These are phyloP conservation scores for Tuber aestivum DNA, from an alignment of 495 filamentous ascomycete genomes.

Conservation along the genomic window DNA sequence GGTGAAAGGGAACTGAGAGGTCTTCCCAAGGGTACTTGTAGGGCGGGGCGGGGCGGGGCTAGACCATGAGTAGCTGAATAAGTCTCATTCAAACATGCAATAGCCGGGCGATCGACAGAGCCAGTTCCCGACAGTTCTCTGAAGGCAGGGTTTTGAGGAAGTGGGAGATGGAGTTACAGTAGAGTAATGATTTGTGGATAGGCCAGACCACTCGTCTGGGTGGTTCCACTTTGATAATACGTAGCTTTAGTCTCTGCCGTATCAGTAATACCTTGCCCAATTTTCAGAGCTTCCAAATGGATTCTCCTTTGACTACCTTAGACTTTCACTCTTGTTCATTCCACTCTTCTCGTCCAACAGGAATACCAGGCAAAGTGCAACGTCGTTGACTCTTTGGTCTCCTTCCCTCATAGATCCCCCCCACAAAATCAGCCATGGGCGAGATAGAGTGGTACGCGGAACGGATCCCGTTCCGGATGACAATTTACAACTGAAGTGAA, in stretches of 20 bases:
- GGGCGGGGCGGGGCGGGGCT: neutral
- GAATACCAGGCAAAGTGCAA: neutral
- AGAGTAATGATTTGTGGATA: neutral
- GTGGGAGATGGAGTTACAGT: neutral
- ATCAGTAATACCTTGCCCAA: neutral
- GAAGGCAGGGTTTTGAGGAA: neutral
- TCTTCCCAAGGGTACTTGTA: neutral
- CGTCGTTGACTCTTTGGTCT: neutral
- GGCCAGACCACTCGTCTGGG: neutral
- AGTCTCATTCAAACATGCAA: neutral
- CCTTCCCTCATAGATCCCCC: neutral
- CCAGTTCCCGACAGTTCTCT: neutral
- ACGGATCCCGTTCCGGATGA: too few relatives aligned
- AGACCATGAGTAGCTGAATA: neutral
- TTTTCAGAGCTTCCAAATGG: neutral
- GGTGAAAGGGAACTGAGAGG: neutral
- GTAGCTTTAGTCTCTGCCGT: neutral
- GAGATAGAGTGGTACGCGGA: neutral
- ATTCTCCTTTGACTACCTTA: neutral
- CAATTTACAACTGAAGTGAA: neutral
- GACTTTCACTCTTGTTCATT: neutral
- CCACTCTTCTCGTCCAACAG: neutral
- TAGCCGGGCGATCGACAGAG: too few relatives aligned
- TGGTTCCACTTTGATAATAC: neutral
- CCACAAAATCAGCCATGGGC: neutral